Conservation (phyloP, 2,329 filamentous ascomycete genomes). For the Drechslerella stenobrocha region DNA sequence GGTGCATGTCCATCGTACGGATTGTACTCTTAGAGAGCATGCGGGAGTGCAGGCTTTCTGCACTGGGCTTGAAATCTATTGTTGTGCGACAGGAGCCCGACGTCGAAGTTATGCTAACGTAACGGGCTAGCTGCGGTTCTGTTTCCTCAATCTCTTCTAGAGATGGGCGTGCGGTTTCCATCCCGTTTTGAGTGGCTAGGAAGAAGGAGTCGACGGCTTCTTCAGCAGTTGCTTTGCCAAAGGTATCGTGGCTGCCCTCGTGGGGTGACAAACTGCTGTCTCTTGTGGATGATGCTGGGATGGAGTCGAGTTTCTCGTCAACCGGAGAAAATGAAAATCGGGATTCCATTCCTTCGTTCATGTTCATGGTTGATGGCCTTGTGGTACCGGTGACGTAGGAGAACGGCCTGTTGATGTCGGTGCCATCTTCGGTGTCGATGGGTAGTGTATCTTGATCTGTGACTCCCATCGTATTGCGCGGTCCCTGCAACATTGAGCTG, state of each 20-base stretch:
- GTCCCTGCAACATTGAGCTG: slow-evolving; percentile 1
- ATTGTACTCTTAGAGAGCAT: slow-evolving; percentile 39
- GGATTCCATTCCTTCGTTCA: slow-evolving; percentile 19
- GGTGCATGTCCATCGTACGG: slow-evolving; percentile 34
- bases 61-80: slow-evolving; percentile 33
- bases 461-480: slow-evolving; percentile 13
- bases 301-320: slow-evolving; percentile 9
- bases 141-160: slow-evolving; percentile 29
- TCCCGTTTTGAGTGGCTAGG: slow-evolving; percentile 21
- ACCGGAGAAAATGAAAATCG: slow-evolving; percentile 38
- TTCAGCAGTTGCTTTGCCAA: slow-evolving; percentile 2
- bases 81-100: slow-evolving; percentile 41
- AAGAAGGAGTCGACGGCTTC: slow-evolving; percentile 41
- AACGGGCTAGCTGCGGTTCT: slow-evolving; percentile 34
- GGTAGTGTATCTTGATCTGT: slow-evolving; percentile 16
- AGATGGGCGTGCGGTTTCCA: slow-evolving; percentile 27
- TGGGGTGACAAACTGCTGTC: not conserved
- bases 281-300: not conserved
- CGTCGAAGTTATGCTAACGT: slow-evolving; percentile 41
- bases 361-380: slow-evolving; percentile 14
- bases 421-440: slow-evolving; percentile 13
- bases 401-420: slow-evolving; percentile 17
- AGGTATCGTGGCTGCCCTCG: not conserved
- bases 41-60: slow-evolving; percentile 22
- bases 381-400: slow-evolving; percentile 39